Percentiles rank a stretch among this genome's conserved stretches.
Conservation (phyloP, 768 basidiomycete species). For the Pisolithus orientalis region DNA sequence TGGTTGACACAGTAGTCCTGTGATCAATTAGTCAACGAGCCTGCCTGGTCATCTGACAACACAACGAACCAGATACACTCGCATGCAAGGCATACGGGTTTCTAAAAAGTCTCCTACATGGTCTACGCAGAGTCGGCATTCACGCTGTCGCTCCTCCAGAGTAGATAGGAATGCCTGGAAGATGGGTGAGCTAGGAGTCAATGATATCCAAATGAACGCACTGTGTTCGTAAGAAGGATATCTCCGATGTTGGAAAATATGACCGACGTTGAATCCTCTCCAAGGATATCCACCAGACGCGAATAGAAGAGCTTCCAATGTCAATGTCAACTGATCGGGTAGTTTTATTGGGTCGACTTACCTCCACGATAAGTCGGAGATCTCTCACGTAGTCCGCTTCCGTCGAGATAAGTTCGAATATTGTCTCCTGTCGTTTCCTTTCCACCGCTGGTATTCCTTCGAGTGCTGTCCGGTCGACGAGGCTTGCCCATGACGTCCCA, state of each 20-base stretch:
- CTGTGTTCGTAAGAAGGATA: not conserved
- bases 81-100: slow-evolving; percentile 69
- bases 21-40: slow-evolving; percentile 42
- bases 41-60: not conserved
- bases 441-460: slow-evolving; percentile 75
- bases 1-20: slow-evolving; percentile 14
- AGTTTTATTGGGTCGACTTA: slow-evolving; percentile 23
- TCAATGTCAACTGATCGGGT: slow-evolving; percentile 1
- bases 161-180: slow-evolving; percentile 73
- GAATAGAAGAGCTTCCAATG: slow-evolving; percentile 75
- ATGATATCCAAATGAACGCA: slow-evolving; percentile 51
- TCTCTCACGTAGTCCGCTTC: too few relatives aligned
- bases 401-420: too few relatives aligned
- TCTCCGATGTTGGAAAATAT: slow-evolving; percentile 90
- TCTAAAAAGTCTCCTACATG: slow-evolving; percentile 80
- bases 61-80: slow-evolving; percentile 63
- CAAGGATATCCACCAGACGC: slow-evolving; percentile 49
- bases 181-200: not conserved
- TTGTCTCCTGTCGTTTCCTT: slow-evolving; percentile 82
- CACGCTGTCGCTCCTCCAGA: slow-evolving; percentile 87
- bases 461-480: slow-evolving; percentile 43
- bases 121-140: slow-evolving; percentile 88
- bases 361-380: slow-evolving; percentile 69
- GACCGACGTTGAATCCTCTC: slow-evolving; percentile 68
- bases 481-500: too few relatives aligned